These are phyloP conservation scores for Heliamphora pulchella DNA, from an alignment of 179 eudicot genomes.

Conservation along the genomic window DNA sequence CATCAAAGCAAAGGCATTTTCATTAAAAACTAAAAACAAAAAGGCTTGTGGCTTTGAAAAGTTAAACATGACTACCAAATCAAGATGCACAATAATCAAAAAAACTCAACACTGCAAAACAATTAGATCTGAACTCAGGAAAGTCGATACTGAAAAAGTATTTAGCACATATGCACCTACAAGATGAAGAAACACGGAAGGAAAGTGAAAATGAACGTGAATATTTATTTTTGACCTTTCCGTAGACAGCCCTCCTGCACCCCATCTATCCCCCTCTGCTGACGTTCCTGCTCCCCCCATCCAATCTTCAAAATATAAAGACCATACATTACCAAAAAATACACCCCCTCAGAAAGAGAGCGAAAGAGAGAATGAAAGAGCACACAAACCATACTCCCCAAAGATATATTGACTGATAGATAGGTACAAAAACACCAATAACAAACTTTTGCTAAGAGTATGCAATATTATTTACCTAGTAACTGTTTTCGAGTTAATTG, in stretches of 20 bases:
- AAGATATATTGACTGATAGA: not conserved
- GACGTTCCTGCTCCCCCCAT: slow-evolving; percentile 54
- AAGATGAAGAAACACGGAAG: not conserved
- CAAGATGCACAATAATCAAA: not conserved
- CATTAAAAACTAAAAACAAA: not conserved
- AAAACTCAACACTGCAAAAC: not conserved
- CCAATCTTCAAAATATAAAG: slow-evolving; percentile 51
- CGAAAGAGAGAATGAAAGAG: not conserved
- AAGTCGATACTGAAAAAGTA: no score
- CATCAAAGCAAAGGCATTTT: not conserved
- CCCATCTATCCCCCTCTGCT: slow-evolving; percentile 50
- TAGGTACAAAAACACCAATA: not conserved
- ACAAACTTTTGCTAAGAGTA: not conserved
- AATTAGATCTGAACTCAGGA: not conserved
- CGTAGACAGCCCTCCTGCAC: slow-evolving; percentile 42
- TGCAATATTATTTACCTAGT: not conserved
- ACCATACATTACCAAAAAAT: not conserved
- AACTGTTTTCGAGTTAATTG: not conserved
- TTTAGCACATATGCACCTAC: not conserved
- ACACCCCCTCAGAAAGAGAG: not conserved
- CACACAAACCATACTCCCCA: not conserved
- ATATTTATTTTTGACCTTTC: slow-evolving; percentile 42
- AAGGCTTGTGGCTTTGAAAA: not conserved
- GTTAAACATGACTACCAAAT: not conserved
- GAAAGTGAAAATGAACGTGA: not conserved